These are phyloP conservation scores for Pyrenophora graminea DNA, from an alignment of 2,329 filamentous ascomycete genomes.

Conservation along the genomic window DNA sequence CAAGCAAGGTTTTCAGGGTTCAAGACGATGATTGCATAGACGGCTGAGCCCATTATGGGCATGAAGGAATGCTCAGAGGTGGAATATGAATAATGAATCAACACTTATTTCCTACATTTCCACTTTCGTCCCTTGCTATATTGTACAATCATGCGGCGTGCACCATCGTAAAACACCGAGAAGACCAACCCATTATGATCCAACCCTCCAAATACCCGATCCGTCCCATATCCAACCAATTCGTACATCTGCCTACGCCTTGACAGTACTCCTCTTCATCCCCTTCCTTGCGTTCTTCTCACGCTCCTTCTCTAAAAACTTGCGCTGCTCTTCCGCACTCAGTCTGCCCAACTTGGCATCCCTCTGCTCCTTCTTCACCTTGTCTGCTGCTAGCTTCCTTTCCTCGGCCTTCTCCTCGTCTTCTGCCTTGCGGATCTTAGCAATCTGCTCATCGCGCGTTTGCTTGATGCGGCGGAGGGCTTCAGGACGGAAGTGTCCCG, in stretches of 20 bases:
- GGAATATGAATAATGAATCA: slow-evolving; percentile 6
- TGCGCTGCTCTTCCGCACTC: slow-evolving; percentile 62
- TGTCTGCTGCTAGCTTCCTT: slow-evolving; percentile 58
- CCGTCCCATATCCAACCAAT: background rate
- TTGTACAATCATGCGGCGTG: slow-evolving; percentile 5
- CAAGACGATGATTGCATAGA: too few species aligned
- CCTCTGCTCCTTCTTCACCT: slow-evolving; percentile 78
- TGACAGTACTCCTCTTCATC: slow-evolving; percentile 66
- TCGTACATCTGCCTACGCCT: slow-evolving; percentile 35
- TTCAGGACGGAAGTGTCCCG: slow-evolving; percentile 84
- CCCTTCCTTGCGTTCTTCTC: slow-evolving; percentile 76
- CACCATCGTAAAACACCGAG: background rate
- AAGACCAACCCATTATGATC: background rate
- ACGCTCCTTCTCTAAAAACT: slow-evolving; percentile 77
- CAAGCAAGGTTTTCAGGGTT: too few species aligned
- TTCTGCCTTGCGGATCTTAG: slow-evolving; percentile 75
- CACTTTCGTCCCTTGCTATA: background rate
- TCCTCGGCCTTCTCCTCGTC: slow-evolving; percentile 73
- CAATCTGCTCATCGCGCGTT: slow-evolving; percentile 78
- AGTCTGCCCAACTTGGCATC: slow-evolving; percentile 71
- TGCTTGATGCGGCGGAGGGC: slow-evolving; percentile 81
- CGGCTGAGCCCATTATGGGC: too few species aligned
- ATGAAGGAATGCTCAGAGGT: background rate
- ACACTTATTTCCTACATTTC: background rate
- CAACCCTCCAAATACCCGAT: background rate